Evolutionary conservation across 129 eudicot genomes (phyloP), one percentile per base, ranked within the genome.

Genomic region (Flaveria brownii): DNA sequence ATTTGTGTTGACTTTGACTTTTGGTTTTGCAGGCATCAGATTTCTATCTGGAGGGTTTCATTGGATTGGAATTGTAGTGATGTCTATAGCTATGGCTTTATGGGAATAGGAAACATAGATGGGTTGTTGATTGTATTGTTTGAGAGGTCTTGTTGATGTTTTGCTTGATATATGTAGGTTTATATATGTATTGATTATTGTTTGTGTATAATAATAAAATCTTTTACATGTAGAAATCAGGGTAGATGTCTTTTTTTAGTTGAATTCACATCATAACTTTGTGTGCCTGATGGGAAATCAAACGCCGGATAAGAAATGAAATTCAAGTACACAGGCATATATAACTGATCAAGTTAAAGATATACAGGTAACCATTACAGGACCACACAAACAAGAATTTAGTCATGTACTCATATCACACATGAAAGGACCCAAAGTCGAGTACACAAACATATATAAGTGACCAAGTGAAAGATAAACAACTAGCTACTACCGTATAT

Each of bases 21-120:
- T 78, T 69, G 39, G 60, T 75, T 75, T 59, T 68, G 76, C 71
- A 88, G 87, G 85, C 49, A 76, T 64, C n/a, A 71, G 72, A 72
- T 78, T 83, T 59, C 73, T 81, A 56, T 78, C 82, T 6, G 86
- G 89, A 62, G 85, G 83, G 28, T 76, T 81, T 71, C 77, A 81
- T 60, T 83, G 89, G 96, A 78, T 81, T 68, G 74, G 82, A 45
- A 72, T 85, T 11, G 36, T 78, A 60, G 80, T 85, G 6, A 70
- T 79, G 46, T 80, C 86, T 59, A 17, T 75, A 45, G 78, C 74
- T 68, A 73, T 73, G 77, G 84, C 83, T 77, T 0, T 83, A 2
- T 50, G 57, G 78, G 79, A 36, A 23, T 85, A 85, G 83, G 66
- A 72, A 80, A 59, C 20, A 9, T 28, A 28, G 30, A 28, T 63